Conservation (phyloP, 179 eudicot species). For the Nepenthes alata region DNA sequence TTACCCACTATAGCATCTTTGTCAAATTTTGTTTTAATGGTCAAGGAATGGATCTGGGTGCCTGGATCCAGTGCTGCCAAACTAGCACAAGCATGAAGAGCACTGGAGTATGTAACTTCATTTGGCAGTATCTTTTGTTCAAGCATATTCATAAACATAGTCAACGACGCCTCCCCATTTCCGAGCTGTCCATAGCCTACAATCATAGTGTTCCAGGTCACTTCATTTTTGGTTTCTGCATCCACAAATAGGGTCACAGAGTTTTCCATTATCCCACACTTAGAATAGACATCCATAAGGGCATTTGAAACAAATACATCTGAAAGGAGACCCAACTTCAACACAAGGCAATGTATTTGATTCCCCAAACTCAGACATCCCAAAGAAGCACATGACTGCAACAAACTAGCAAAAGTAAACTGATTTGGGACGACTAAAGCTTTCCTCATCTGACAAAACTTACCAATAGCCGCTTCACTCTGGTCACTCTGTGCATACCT, state of each 20-base stretch:
- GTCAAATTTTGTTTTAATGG: slow-evolving; percentile 44
- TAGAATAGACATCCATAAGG: slow-evolving; percentile 63
- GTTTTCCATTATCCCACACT: slow-evolving; percentile 46
- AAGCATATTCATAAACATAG: slow-evolving; percentile 41
- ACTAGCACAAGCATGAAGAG: slow-evolving; percentile 54
- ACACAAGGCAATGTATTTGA: slow-evolving; percentile 40
- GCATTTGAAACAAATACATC: slow-evolving; percentile 55
- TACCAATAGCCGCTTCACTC: slow-evolving; percentile 31
- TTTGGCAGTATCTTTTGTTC: slow-evolving; percentile 30
- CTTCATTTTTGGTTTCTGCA: slow-evolving; percentile 36
- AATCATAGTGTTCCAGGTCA: slow-evolving; percentile 65
- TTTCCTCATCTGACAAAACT: slow-evolving; percentile 49
- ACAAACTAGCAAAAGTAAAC: slow-evolving; percentile 53
- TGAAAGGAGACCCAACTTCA: slow-evolving; percentile 38
- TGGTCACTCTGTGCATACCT: slow-evolving; percentile 52
- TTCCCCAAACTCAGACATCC: slow-evolving; percentile 35
- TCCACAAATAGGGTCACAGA: slow-evolving; percentile 37
- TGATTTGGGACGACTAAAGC: slow-evolving; percentile 43
- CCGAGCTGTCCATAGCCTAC: slow-evolving; percentile 55
- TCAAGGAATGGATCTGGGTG: slow-evolving; percentile 49
- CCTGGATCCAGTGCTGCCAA: slow-evolving; percentile 56
- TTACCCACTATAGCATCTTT: slow-evolving; percentile 43
- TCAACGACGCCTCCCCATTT: slow-evolving; percentile 42
- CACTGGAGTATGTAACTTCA: slow-evolving; percentile 58
- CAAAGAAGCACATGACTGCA: slow-evolving; percentile 49